Base-by-base conservation (phyloP, 208 protist genomes). In the Wallacemonas sp. region DNA sequence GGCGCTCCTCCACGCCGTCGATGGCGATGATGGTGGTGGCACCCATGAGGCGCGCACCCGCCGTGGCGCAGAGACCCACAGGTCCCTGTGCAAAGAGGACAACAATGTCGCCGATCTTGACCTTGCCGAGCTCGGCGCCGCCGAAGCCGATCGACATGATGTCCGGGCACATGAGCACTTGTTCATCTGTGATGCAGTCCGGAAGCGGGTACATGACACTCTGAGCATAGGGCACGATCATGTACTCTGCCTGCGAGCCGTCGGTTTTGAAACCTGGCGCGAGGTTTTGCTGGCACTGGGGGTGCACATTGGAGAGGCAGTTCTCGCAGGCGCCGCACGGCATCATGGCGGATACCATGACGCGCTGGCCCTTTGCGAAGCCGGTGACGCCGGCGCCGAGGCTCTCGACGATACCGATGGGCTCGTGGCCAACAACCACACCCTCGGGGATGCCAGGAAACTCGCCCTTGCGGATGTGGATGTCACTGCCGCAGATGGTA, bases 201-300 rank as follows among this genome's bases (percentile, higher is more conserved):
- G 72, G 72, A 28, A 65, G 61, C 16, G 49, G 22, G 22, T 26
- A 64, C 49, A 78, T 41, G 61, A 74, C 73, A 3, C 22, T 41
- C 59, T 64, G 36, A 10, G 72, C 72, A 33, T 33, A 12, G 4
- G 72, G 72, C 41, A 78, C 57, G 14, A 78, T 46, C 49, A 78
- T 33, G 41, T 78, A 78, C 67, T 78, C 72, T 1, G 72, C 72
- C 67, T 78, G 72, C 32, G 72, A 50, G 54, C 72, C 72, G 61
- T 78, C 67, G 31, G 73, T 38, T 67, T 59, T 72, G 39, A 25
- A 78, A 14, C 72, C 72, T 11, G 52, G 57, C 11, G 39, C 46
- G 22, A 44, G 23, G 3, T 42, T 71, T 0, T 16, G 33, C 12
- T 67, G 66, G 63, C 66, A 78, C 66, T 78, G 72, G 7, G 65